Conservation (phyloP, 495 filamentous ascomycete species). For the Penicillium macrosclerotiorum region DNA sequence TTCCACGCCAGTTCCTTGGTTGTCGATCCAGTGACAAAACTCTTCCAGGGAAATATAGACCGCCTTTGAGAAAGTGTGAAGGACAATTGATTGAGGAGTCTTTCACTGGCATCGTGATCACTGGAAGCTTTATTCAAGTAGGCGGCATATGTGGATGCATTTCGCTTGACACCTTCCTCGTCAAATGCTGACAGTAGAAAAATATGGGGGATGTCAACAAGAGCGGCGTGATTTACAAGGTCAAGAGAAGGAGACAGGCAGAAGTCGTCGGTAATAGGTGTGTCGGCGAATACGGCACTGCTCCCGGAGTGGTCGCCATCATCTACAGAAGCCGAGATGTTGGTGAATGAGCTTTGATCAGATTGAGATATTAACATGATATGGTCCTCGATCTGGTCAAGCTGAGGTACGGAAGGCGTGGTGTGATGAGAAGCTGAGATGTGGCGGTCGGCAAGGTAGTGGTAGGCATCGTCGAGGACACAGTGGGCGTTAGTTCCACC, state of each 20-base stretch:
- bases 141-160: conserved; percentile 14
- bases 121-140: conserved; percentile 14
- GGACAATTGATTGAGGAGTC: conserved; percentile 23
- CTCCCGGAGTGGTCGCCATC: conserved; percentile 8
- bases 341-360: too few relatives aligned
- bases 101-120: background rate
- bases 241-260: conserved; percentile 3
- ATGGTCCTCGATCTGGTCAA: background rate
- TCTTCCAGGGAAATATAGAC: conserved; percentile 26
- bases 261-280: conserved; percentile 10
- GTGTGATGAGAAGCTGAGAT: conserved; percentile 11
- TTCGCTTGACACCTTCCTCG: conserved; percentile 29
- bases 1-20: conserved; percentile 21
- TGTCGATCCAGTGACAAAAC: conserved; percentile 20
- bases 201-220: conserved; percentile 13
- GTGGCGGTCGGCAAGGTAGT: conserved; percentile 14
- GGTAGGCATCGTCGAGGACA: conserved; percentile 49
- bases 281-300: conserved; percentile 8
- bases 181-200: conserved; percentile 31
- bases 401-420: background rate
- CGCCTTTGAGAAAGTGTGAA: conserved; percentile 23
- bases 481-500: conserved; percentile 64
- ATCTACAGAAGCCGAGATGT: conserved; percentile 8
- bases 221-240: background rate
- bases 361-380: too few relatives aligned